Evolutionary conservation across 768 basidiomycete genomes (phyloP), one percentile per base, ranked within the genome.

Genomic region (Mycena vitilis): DNA sequence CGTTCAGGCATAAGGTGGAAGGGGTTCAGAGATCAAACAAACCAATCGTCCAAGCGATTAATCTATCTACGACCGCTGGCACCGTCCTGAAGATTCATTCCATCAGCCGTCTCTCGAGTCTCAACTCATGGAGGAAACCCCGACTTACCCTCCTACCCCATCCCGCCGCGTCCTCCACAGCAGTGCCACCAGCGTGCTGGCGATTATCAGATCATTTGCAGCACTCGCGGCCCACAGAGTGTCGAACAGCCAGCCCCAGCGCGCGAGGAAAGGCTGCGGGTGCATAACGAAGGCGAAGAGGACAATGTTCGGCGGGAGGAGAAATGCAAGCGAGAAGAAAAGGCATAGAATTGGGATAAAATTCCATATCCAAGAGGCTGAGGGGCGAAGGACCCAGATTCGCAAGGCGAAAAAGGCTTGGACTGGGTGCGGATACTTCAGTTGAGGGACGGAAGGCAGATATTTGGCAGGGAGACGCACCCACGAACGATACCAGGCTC

Each of bases 31-130:
- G 4, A 5, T 13, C 9, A 22, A n/a, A 58, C 63, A 7, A 16
- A 58, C 63, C 63, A 13, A 65, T 40, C 0, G 55, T 58, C 63
- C 63, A 65, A 20, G 10, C 8, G 18, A 65, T 65, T 9, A 65
- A 6, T 23, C 42, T 65, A 38, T 65, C 63, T 0, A 65, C 47
- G 4, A 52, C 16, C 11, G 55, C 55, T n/a, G n/a, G n/a, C 10
- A 23, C 38, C 40, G 55, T 65, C 8, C 63, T 58, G 56, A 18
- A 13, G 9, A 20, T 4, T 37, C 30, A 47, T 12, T 56, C 44
- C 5, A 57, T 20, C n/a, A n/a, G n/a, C n/a, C n/a, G n/a, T n/a
- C n/a, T n/a, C n/a, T n/a, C n/a, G n/a, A n/a, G n/a, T n/a, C n/a
- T n/a, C n/a, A n/a, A n/a, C n/a, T n/a, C n/a, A n/a, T n/a, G n/a